Evolutionary conservation across 2,329 filamentous ascomycete genomes (phyloP), one percentile per base, ranked within the genome.

Genomic region (Fusarium domesticum): DNA sequence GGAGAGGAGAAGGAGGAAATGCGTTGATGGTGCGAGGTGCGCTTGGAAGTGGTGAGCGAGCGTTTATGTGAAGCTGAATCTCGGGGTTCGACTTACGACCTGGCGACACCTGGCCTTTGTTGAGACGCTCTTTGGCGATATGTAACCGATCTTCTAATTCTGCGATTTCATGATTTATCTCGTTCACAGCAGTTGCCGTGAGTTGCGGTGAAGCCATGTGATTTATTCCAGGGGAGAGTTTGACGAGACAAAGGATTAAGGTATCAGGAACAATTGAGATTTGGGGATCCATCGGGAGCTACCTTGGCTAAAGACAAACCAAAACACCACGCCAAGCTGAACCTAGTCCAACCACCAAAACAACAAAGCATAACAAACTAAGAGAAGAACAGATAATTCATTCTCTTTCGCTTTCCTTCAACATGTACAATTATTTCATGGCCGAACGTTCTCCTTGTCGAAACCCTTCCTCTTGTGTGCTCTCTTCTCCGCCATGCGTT

Each of bases 1-100:
- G 37, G 88, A 81, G 37, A 92, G 81, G 4, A 93, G 75, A 23
- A 92, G 79, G 30, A 90, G 78, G 53, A 85, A 84, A 66, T 92
- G 88, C 23, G 61, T 61, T 6, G 64, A 47, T 15, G 54, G 42
- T 7, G 57, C 47, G 8, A 48, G 45, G 15, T 47, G 54, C 42
- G 45, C 54, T 57, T 39, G 35, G n/a, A 10, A 30, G 10, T 12
- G 16, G 34, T 51, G 32, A 57, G 36, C 28, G 19, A 15, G 37
- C 17, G 20, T 14, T 19, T 6, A 15, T 35, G 23, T 25, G 18
- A 30, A 31, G 42, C 16, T n/a, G 18, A 25, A 15, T 19, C 20
- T 25, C 18, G 35, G 28, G 14, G 36, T 45, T 51, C 43, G 15
- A 37, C 53, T 47, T 52, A 54, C 54, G 44, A 25, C 35, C 35